phyloP scores from a whole-genome alignment of 2,329 filamentous ascomycete species.

The Cladosporium velox region DNA sequence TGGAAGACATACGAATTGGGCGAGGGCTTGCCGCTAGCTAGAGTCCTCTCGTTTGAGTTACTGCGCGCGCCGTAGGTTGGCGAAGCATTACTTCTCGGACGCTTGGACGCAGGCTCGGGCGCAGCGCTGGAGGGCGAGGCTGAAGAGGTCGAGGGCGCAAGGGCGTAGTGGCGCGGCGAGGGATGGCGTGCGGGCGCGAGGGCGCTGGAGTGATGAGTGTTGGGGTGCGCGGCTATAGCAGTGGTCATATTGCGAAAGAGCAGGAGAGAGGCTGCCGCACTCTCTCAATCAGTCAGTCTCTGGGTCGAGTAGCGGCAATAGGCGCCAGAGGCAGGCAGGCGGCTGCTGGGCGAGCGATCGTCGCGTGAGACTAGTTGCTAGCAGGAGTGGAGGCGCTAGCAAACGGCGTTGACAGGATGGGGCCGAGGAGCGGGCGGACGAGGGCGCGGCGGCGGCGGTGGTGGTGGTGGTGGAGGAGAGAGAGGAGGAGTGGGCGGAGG shows the following conservation, averaged over 20 bases:
- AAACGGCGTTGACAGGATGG: slow-evolving; percentile 20
- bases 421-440: slow-evolving; percentile 13
- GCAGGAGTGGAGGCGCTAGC: slow-evolving; percentile 19
- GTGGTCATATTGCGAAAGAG: slow-evolving; percentile 43
- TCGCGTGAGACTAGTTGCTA: slow-evolving; percentile 16
- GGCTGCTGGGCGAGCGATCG: not conserved
- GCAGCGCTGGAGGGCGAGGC: slow-evolving; percentile 29
- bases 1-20: slow-evolving; percentile 52
- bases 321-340: slow-evolving; percentile 15
- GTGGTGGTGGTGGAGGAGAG: not conserved
- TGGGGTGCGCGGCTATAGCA: slow-evolving; percentile 47
- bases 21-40: slow-evolving; percentile 55
- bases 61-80: slow-evolving; percentile 27
- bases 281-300: not conserved
- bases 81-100: slow-evolving; percentile 39
- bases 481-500: slow-evolving; percentile 4
- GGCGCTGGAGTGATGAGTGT: slow-evolving; percentile 42
- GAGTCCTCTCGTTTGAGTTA: slow-evolving; percentile 33
- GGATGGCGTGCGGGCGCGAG: slow-evolving; percentile 39
- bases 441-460: not conserved
- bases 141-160: slow-evolving; percentile 42
- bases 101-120: slow-evolving; percentile 35
- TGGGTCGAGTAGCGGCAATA: slow-evolving; percentile 14
- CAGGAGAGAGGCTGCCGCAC: not conserved
- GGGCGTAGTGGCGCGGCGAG: slow-evolving; percentile 46